Evolutionary conservation across 352 stramenopile species (phyloP).

Genomic region (Detonula confervacea): DNA sequence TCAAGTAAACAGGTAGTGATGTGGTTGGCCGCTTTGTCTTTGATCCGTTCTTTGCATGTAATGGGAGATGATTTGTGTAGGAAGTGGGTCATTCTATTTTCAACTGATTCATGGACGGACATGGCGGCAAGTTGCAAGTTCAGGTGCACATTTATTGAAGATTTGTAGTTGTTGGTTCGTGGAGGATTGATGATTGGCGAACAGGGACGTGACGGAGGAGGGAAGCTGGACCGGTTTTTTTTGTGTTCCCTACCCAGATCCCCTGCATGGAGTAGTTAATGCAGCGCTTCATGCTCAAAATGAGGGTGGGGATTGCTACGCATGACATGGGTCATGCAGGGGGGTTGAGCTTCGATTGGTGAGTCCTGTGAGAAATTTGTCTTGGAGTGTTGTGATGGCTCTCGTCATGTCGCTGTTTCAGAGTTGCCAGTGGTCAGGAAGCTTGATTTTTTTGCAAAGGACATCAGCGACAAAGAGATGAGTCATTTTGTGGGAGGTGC

Average conservation of each 20-base stretch:
- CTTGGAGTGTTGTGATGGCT: no score
- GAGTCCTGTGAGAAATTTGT: no score
- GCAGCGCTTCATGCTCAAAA: slow-evolving; percentile 6
- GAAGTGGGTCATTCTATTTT: neutral
- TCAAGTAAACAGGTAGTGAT: no score
- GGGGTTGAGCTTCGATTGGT: no score
- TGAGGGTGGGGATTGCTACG: slow-evolving; percentile 20
- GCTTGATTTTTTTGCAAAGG: no score
- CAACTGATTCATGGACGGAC: neutral
- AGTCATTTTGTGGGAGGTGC: slow-evolving; percentile 32
- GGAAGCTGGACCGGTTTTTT: neutral
- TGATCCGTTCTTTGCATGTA: neutral
- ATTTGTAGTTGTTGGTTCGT: no score
- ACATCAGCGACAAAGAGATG: slow-evolving; percentile 35
- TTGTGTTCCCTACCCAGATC: neutral
- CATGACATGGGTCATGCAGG: slow-evolving; percentile 2
- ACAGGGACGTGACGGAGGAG: slow-evolving; percentile 10
- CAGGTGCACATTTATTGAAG: neutral
- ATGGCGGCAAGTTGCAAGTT: neutral
- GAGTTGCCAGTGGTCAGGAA: slow-evolving; percentile 18
- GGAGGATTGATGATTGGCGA: neutral
- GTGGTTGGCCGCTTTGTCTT: neutral
- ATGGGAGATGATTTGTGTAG: neutral
- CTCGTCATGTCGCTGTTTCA: slow-evolving; percentile 7
- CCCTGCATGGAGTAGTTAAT: neutral